A percentile compares a stretch with the other conserved stretches of the same genome.
Conservation (phyloP, 805 yeast species). For the Suhomyces sp. region DNA sequence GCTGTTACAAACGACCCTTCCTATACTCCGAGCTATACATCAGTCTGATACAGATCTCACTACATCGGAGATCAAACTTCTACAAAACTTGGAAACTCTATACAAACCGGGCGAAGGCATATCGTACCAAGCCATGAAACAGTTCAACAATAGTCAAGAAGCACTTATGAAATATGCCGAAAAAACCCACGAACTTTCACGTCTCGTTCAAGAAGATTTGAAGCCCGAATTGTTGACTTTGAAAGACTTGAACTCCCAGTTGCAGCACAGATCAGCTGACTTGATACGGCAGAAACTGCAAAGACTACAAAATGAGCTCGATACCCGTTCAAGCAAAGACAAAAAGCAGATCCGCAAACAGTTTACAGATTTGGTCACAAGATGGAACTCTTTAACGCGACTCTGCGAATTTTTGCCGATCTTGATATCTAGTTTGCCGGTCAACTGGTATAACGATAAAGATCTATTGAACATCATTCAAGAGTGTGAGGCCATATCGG, state of each 20-base stretch:
- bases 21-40: slow-evolving; percentile 34
- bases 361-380: slow-evolving; percentile 11
- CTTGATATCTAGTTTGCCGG: slow-evolving; percentile 30
- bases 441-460: slow-evolving; percentile 36
- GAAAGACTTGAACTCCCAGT: slow-evolving; percentile 10
- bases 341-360: slow-evolving; percentile 4
- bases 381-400: slow-evolving; percentile 18
- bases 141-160: slow-evolving; percentile 6
- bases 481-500: slow-evolving; percentile 24
- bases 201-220: slow-evolving; percentile 7
- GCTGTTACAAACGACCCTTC: slow-evolving; percentile 27
- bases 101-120: slow-evolving; percentile 11
- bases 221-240: slow-evolving; percentile 18
- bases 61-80: slow-evolving; percentile 23
- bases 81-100: slow-evolving; percentile 19
- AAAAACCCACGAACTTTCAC: slow-evolving; percentile 4
- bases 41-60: slow-evolving; percentile 25
- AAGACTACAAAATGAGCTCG: slow-evolving; percentile 4
- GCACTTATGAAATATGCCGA: slow-evolving; percentile 1
- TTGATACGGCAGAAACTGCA: slow-evolving; percentile 11
- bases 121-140: slow-evolving; percentile 13
- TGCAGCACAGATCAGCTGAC: slow-evolving; percentile 4
- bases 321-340: slow-evolving; percentile 2
- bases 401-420: slow-evolving; percentile 30
- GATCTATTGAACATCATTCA: slow-evolving; percentile 23